Conservation (phyloP, 176 grass and related monocot genomes). For the Triticum timopheevii region DNA sequence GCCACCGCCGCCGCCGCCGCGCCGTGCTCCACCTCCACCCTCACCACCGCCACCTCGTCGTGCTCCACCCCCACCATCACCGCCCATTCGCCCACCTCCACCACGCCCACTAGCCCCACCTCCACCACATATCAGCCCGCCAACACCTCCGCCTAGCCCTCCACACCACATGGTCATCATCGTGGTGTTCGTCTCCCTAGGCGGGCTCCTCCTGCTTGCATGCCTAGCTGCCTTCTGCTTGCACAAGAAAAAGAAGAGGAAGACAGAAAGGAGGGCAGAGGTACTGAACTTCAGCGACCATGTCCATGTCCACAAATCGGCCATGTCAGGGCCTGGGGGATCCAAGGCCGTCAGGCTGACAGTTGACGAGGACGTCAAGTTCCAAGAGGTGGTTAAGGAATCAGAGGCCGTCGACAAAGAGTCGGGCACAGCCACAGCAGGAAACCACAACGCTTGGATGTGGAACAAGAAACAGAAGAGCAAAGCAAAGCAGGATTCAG, state of each 20-base stretch:
- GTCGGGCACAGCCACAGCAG: not conserved
- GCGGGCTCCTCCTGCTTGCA: slow-evolving; percentile 62
- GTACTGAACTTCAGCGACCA: slow-evolving; percentile 53
- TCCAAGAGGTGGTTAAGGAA: slow-evolving; percentile 53
- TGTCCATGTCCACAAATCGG: slow-evolving; percentile 51
- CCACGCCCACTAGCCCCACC: slow-evolving; percentile 11
- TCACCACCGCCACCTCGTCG: slow-evolving; percentile 29
- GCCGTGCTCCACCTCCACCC: not conserved
- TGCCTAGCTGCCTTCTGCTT: slow-evolving; percentile 66
- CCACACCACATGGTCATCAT: slow-evolving; percentile 61
- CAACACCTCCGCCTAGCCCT: slow-evolving; percentile 39
- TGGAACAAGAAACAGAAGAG: slow-evolving; percentile 51
- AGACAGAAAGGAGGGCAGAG: slow-evolving; percentile 38
- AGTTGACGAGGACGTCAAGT: slow-evolving; percentile 68
- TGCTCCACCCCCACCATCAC: slow-evolving; percentile 40
- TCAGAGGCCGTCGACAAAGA: slow-evolving; percentile 27
- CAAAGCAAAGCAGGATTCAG: slow-evolving; percentile 23
- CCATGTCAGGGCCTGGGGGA: slow-evolving; percentile 38
- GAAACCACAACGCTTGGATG: slow-evolving; percentile 27
- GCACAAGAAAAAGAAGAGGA: slow-evolving; percentile 61
- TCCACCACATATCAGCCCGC: slow-evolving; percentile 28
- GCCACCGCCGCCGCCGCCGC: not conserved
- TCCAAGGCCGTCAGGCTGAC: slow-evolving; percentile 24
- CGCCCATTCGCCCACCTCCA: slow-evolving; percentile 23
- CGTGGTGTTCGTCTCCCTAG: slow-evolving; percentile 63